phyloP scores from a whole-genome alignment of 2,329 filamentous ascomycete genomes.

The Alternaria atra region DNA sequence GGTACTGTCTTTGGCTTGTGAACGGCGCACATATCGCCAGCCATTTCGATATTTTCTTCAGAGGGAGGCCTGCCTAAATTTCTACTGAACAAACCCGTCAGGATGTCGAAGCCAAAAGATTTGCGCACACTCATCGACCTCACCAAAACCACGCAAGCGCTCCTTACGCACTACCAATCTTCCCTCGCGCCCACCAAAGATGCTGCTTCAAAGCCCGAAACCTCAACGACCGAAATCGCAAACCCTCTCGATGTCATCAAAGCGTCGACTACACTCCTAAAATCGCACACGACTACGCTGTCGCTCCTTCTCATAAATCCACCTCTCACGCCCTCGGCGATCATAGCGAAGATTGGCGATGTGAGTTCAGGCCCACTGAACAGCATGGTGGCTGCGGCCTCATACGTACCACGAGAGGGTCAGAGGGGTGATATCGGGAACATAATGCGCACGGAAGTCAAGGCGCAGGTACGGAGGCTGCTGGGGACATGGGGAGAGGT shows the following conservation, averaged over 20 bases:
- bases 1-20: background rate
- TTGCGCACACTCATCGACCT: slow-evolving; percentile 44
- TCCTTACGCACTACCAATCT: slow-evolving; percentile 48
- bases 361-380: slow-evolving; percentile 78
- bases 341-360: slow-evolving; percentile 74
- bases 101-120: slow-evolving; percentile 39
- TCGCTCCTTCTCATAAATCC: slow-evolving; percentile 86
- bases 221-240: slow-evolving; percentile 32
- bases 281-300: slow-evolving; percentile 85
- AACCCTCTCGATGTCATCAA: slow-evolving; percentile 72
- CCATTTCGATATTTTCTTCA: background rate
- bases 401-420: slow-evolving; percentile 23
- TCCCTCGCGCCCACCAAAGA: slow-evolving; percentile 39
- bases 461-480: slow-evolving; percentile 66
- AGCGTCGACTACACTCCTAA: slow-evolving; percentile 76
- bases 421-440: slow-evolving; percentile 35
- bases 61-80: too few species aligned
- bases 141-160: slow-evolving; percentile 47
- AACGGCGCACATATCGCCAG: background rate
- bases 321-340: slow-evolving; percentile 82
- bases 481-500: slow-evolving; percentile 71
- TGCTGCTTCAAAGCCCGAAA: slow-evolving; percentile 11
- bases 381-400: slow-evolving; percentile 69
- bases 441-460: slow-evolving; percentile 70
- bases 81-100: background rate